Percentiles rank a stretch among this genome's conserved stretches.
phyloP scores from a whole-genome alignment of 2,329 filamentous ascomycete species.

The Fusarium napiforme region DNA sequence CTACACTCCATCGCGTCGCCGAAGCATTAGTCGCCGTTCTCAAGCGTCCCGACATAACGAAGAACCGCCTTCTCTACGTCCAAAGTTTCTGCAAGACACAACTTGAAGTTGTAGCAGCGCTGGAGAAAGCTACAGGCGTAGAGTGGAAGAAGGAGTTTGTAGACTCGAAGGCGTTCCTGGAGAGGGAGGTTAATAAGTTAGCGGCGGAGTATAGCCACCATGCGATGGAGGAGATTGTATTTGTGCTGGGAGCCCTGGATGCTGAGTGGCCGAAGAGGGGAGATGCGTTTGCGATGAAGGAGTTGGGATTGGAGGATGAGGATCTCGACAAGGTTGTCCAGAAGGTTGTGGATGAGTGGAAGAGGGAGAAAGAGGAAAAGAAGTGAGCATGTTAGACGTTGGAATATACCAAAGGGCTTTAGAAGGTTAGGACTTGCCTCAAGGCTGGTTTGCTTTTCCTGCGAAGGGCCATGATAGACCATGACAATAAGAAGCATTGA shows the following conservation, averaged over 20 bases:
- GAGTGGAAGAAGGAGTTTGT: slow-evolving; percentile 50
- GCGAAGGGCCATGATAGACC: background rate
- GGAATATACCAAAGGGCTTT: background rate
- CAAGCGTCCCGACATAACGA: slow-evolving; percentile 60
- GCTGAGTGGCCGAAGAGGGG: slow-evolving; percentile 59
- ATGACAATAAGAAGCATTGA: background rate
- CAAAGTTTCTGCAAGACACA: slow-evolving; percentile 61
- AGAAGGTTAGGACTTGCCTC: background rate
- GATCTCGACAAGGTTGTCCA: slow-evolving; percentile 56
- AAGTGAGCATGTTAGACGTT: slow-evolving; percentile 4
- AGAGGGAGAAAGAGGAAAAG: slow-evolving; percentile 22
- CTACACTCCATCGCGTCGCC: slow-evolving; percentile 61
- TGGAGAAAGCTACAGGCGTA: slow-evolving; percentile 61
- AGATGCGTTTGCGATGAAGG: slow-evolving; percentile 59
- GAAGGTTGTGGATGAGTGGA: slow-evolving; percentile 46
- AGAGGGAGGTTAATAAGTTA: slow-evolving; percentile 52
- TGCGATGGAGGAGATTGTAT: slow-evolving; percentile 60
- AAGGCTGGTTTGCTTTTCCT: background rate
- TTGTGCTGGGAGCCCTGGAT: slow-evolving; percentile 59
- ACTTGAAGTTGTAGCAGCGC: slow-evolving; percentile 56
- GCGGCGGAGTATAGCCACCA: slow-evolving; percentile 48
- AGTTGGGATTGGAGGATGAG: slow-evolving; percentile 59
- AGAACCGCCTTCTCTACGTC: slow-evolving; percentile 61
- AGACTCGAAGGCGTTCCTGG: slow-evolving; percentile 55
- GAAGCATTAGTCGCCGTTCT: slow-evolving; percentile 62